phyloP scores from a whole-genome alignment of 768 basidiomycete species.

The Lactarius trivialis region DNA sequence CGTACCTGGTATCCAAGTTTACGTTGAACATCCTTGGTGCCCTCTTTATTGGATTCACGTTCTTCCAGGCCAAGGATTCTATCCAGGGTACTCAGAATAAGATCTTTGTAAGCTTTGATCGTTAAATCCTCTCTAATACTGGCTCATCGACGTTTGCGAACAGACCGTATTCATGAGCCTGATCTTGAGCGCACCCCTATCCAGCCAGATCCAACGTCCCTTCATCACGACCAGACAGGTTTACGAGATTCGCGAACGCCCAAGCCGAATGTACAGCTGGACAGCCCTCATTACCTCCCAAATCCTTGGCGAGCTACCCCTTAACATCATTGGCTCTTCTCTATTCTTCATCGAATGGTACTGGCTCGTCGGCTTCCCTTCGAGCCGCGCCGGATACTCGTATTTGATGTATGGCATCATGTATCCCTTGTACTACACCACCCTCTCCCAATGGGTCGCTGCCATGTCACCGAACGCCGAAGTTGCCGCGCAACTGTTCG shows the following conservation, averaged over 20 bases:
- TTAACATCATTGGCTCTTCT: conserved; percentile 37
- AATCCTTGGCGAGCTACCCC: conserved; percentile 37
- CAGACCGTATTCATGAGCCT: conserved; percentile 33
- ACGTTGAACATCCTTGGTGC: conserved; percentile 31
- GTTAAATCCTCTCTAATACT: not conserved
- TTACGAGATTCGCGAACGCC: conserved; percentile 38
- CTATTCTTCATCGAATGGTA: conserved; percentile 45
- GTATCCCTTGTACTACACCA: conserved; percentile 41
- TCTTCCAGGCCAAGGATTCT: conserved; percentile 32
- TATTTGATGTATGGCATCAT: conserved; percentile 34
- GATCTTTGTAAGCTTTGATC: conserved; percentile 33
- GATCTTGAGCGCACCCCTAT: conserved; percentile 32
- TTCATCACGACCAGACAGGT: conserved; percentile 36
- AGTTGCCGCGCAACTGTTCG: conserved; percentile 37
- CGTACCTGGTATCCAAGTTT: conserved; percentile 37
- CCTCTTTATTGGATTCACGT: conserved; percentile 40
- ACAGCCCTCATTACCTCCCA: conserved; percentile 32
- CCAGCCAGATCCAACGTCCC: conserved; percentile 38
- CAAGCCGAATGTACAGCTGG: conserved; percentile 40
- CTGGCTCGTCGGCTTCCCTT: conserved; percentile 39
- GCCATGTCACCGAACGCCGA: conserved; percentile 37
- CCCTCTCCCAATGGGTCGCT: conserved; percentile 38
- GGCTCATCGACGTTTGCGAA: not conserved
- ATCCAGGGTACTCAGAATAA: conserved; percentile 39
- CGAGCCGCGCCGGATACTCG: conserved; percentile 35